These are phyloP conservation scores for Fallopia convolvulus DNA, from an alignment of 148 eudicot genomes.

Conservation along the genomic window DNA sequence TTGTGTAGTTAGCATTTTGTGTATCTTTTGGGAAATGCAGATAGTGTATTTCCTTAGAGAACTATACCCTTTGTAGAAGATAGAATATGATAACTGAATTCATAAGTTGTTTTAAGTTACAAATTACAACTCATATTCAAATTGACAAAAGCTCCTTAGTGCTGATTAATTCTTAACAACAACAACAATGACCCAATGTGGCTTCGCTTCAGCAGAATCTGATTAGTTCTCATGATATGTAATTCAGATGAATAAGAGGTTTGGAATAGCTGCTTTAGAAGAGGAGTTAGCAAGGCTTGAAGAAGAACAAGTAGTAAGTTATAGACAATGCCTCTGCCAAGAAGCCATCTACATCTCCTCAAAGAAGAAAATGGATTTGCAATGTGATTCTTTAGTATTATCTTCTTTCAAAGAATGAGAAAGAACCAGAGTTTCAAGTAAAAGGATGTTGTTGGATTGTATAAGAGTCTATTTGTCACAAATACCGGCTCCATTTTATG, in stretches of 20 bases:
- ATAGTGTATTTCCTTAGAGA: too few species aligned
- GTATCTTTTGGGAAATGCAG: too few species aligned
- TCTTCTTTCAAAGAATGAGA: conserved; percentile 27
- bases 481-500: conserved; percentile 42
- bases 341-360: conserved; percentile 54
- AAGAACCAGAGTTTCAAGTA: conserved; percentile 24
- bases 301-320: conserved; percentile 12
- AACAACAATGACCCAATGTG: too few species aligned
- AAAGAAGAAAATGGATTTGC: conserved; percentile 30
- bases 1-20: too few species aligned
- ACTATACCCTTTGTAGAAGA: too few species aligned
- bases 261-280: conserved; percentile 7
- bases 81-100: too few species aligned
- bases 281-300: conserved; percentile 10
- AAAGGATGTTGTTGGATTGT: conserved; percentile 55
- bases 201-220: too few species aligned
- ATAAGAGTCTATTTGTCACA: conserved; percentile 41
- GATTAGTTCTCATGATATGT: too few species aligned
- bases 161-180: too few species aligned
- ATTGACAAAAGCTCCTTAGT: too few species aligned
- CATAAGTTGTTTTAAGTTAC: too few species aligned
- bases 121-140: too few species aligned
- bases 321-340: conserved; percentile 5
- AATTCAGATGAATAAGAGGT: neutral
- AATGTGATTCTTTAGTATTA: conserved; percentile 23